These are phyloP conservation scores for Aspergillus ostianus DNA, from an alignment of 495 filamentous ascomycete genomes.

Conservation along the genomic window DNA sequence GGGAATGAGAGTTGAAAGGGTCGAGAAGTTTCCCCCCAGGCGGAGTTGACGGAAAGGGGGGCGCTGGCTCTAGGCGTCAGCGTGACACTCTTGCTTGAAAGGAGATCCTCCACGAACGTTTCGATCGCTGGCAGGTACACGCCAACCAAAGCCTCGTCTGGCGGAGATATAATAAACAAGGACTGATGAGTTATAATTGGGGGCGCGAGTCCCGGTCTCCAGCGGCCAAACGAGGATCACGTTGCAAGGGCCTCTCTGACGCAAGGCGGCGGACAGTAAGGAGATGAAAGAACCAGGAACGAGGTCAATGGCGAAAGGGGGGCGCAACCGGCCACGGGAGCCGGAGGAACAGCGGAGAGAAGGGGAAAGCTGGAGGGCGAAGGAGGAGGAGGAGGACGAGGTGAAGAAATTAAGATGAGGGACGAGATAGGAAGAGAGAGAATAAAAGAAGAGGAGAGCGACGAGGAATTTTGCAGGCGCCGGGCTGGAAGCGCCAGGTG, in stretches of 20 bases:
- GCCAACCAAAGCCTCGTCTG: constrained; percentile 9
- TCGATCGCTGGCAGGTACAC: constrained; percentile 15
- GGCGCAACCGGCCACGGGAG: constrained; percentile 18
- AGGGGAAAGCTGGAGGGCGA: constrained; percentile 18
- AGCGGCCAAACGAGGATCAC: constrained; percentile 30
- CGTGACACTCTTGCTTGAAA: constrained; percentile 14
- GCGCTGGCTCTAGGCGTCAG: constrained; percentile 17
- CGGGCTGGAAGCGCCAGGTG: constrained; percentile 17
- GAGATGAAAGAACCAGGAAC: constrained; percentile 23
- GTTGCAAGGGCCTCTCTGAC: constrained; percentile 30
- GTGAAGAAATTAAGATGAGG: constrained; percentile 5
- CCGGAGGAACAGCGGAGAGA: constrained; percentile 10
- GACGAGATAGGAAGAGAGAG: constrained; percentile 8
- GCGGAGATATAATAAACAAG: constrained; percentile 16
- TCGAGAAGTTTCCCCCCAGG: constrained; percentile 11
- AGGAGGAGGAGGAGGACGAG: constrained; percentile 12
- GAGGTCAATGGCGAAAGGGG: constrained; percentile 28
- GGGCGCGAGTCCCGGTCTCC: constrained; percentile 27
- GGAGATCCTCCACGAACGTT: constrained; percentile 8
- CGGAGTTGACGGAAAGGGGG: constrained; percentile 20
- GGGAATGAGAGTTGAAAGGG: constrained; percentile 1
- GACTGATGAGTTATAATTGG: constrained; percentile 6
- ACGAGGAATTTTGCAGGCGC: constrained; percentile 22
- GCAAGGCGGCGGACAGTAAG: constrained; percentile 34
- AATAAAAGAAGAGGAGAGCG: constrained; percentile 11